Percentiles rank a stretch among this genome's conserved stretches.
Evolutionary conservation across 768 basidiomycete genomes (phyloP).

Genomic region (Brasilioporus rufonigricans): DNA sequence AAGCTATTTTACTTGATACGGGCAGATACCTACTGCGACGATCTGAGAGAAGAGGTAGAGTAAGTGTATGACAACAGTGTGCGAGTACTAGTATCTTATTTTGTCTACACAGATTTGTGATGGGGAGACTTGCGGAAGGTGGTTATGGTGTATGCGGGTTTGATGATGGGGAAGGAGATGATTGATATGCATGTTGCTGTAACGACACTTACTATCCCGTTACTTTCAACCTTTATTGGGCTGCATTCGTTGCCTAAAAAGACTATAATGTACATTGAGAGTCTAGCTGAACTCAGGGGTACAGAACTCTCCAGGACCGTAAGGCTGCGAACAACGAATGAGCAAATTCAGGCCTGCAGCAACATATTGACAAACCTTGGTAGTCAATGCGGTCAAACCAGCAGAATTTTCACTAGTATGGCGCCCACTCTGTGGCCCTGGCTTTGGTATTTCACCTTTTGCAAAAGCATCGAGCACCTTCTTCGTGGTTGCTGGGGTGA

Average conservation of each 20-base stretch:
- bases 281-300: conserved; percentile 77
- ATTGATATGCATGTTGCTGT: conserved; percentile 40
- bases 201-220: not conserved
- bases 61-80: conserved; percentile 37
- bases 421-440: conserved; percentile 90
- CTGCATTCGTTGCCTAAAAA: not conserved
- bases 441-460: conserved; percentile 82
- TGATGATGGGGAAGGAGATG: conserved; percentile 82
- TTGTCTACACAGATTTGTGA: conserved; percentile 52
- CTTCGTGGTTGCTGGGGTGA: conserved; percentile 73
- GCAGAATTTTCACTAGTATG: conserved; percentile 92
- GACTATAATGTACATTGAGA: not conserved
- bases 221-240: not conserved
- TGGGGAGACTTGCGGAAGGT: conserved; percentile 68
- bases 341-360: not conserved
- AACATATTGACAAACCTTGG: conserved; percentile 50
- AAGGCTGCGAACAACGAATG: conserved; percentile 56
- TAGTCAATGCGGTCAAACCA: conserved; percentile 75
- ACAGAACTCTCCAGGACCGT: conserved; percentile 91
- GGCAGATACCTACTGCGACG: conserved; percentile 79
- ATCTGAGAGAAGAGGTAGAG: conserved; percentile 84
- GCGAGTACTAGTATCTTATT: conserved; percentile 6
- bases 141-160: conserved; percentile 70
- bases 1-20: not conserved
- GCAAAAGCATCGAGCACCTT: conserved; percentile 77